phyloP scores from a whole-genome alignment of 2,329 filamentous ascomycete genomes.

The Sporothrix brunneoviolacea region DNA sequence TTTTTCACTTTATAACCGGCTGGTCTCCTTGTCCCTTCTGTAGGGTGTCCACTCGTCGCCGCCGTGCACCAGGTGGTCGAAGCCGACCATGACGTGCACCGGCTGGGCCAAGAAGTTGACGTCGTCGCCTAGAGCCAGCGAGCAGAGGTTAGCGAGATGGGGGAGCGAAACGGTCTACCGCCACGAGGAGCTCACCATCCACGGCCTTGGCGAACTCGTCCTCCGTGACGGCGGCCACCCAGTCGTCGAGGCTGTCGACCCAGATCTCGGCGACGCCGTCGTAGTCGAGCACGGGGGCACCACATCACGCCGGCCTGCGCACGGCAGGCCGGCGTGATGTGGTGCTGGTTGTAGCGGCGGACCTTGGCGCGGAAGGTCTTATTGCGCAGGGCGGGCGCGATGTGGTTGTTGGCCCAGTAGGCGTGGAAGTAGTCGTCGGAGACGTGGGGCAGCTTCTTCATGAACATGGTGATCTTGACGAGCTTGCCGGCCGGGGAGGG shows the following conservation, averaged over 20 bases:
- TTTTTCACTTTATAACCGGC: neutral
- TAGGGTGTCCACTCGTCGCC: slow-evolving; percentile 8
- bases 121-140: slow-evolving; percentile 5
- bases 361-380: slow-evolving; percentile 20
- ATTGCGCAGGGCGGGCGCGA: slow-evolving; percentile 21
- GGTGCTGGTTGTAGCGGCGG: slow-evolving; percentile 17
- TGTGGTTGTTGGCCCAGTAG: slow-evolving; percentile 25
- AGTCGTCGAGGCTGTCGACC: slow-evolving; percentile 16
- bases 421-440: slow-evolving; percentile 25
- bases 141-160: neutral
- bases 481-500: slow-evolving; percentile 16
- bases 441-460: slow-evolving; percentile 24
- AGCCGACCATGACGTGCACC: slow-evolving; percentile 15
- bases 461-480: slow-evolving; percentile 22
- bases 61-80: slow-evolving; percentile 12
- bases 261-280: slow-evolving; percentile 17
- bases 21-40: neutral
- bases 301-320: slow-evolving; percentile 1
- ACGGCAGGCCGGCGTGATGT: slow-evolving; percentile 13
- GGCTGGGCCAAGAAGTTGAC: slow-evolving; percentile 11
- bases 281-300: slow-evolving; percentile 15
- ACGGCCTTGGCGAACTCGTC: slow-evolving; percentile 8
- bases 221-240: slow-evolving; percentile 6
- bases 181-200: slow-evolving; percentile 4
- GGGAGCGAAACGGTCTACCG: neutral